Conservation (phyloP, 768 basidiomycete species). For the Cubamyces sp. region DNA sequence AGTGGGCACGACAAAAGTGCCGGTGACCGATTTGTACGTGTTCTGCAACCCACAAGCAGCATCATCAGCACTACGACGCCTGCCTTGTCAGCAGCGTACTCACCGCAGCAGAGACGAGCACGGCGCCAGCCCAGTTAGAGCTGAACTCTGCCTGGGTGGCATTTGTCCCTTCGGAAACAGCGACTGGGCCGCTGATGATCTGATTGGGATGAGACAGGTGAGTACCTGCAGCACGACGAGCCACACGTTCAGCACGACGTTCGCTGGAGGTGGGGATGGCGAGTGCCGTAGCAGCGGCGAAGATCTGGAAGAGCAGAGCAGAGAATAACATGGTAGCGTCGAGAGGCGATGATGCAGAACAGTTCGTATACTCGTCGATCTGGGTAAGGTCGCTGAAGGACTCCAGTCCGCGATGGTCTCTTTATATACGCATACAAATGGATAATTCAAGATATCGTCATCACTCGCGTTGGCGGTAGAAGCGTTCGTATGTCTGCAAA, state of each 20-base stretch:
- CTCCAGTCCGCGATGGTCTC: background rate
- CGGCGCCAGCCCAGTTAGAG: constrained; percentile 43
- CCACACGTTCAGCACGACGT: constrained; percentile 27
- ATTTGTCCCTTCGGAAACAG: constrained; percentile 15
- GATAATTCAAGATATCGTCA: background rate
- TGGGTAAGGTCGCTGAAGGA: constrained; percentile 10
- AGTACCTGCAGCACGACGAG: constrained; percentile 26
- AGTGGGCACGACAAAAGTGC: constrained; percentile 39
- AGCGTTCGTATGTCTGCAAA: background rate
- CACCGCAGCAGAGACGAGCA: constrained; percentile 33
- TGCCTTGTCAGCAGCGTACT: too few relatives aligned
- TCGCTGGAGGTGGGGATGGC: constrained; percentile 28
- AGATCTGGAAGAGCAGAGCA: constrained; percentile 27
- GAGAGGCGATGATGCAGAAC: constrained; percentile 12
- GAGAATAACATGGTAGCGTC: constrained; percentile 24
- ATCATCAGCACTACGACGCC: too few relatives aligned
- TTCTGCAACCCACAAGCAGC: too few relatives aligned
- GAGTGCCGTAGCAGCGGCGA: constrained; percentile 31
- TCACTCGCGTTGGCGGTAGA: background rate
- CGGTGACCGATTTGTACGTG: constrained; percentile 41
- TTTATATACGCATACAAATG: background rate
- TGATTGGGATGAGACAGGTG: constrained; percentile 19
- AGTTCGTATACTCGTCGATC: constrained; percentile 12
- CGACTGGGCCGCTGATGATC: background rate
- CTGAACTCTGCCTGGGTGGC: constrained; percentile 35